Base-by-base conservation (phyloP, 306 rosid species). In the Vigna angularis region DNA sequence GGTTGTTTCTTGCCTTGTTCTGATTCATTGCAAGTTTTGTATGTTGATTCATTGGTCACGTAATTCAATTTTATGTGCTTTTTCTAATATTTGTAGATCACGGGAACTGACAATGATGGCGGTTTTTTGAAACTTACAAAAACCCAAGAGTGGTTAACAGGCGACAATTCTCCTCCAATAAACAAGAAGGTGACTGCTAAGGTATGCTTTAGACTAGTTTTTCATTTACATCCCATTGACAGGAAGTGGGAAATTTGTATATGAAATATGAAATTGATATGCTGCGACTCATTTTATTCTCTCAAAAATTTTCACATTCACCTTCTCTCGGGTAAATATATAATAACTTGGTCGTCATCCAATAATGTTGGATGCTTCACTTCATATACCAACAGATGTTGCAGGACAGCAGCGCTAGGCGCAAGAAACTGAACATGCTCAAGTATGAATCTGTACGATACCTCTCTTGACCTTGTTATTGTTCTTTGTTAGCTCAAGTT, bases 391-490 rank as follows among this genome's bases (percentile, higher is more conserved):
- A 59, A 69, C 83, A 94, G 98, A 87, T 69, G 73, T 72, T 84
- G 78, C 84, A 76, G 70, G 93, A 91, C 81, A 88, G 86, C 80
- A 88, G 96, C 17, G 93, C 86, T 75, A 85, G 90, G 82, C 83
- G 89, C 82, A 94, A 82, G 96, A 90, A 86, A 85, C 88, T 94
- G 53, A 89, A 88, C 89, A 82, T 87, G 83, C 98, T 94, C 75
- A n/a, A 86, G 82, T 94, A 94, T 72, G 96, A 94, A 90, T 95
- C 93, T 87, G 98, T 94, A 94, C 80, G 96, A 82, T 85, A 67
- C 87, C 81, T 70, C 70, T 81, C 84, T 77, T 79, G 77, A 83
- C 76, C 93, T 86, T 81, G 70, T 58, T 79, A 74, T 68, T 82
- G 79, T 78, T 87, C 82, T 81, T 84, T 81, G 42, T 74, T 84